Evolutionary conservation across 495 filamentous ascomycete species (phyloP), one percentile per base, ranked within the genome.

Genomic region (Parachaetomium inaequale): DNA sequence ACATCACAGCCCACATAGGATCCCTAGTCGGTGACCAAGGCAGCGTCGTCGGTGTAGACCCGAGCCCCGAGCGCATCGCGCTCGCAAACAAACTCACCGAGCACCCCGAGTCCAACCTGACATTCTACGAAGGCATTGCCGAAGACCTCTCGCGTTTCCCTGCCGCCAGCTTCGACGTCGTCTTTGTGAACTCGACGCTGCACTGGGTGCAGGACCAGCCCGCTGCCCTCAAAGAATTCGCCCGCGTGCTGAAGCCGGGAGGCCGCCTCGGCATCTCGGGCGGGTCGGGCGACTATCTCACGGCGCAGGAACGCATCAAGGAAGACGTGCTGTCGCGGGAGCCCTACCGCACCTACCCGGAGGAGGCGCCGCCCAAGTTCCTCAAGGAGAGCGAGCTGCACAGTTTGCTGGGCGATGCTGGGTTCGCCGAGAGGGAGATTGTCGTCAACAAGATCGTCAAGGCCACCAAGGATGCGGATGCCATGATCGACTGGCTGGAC

Each of bases 131-230:
- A 11, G 49, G 49, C 15, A n/a, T 29, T 11, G 49, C 49, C 17
- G 49, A 51, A 19, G 49, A 51, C 49, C 49, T 51, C 12, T 51
- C 49, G 2, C 25, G 49, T 4, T 51, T 51, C 49, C 12, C 25
- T 26, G 2, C 25, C 28, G 49, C 49, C 15, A 29, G 49, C 28
- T 51, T 51, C 28, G 49, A 51, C 49, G 28, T 25, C 28, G 49
- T 51, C 49, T 51, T 51, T 19, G 49, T 51, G 26, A 51, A 51
- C 49, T 51, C 49, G 19, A 51, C 49, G 12, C 28, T 51, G 4
- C 49, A 51, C 49, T 51, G 49, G 49, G 49, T 51, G 25, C 49
- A 23, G 19, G 49, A 51, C 49, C 49, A 51, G 49, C 49, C 49
- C 4, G 28, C 49, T 3, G 49, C 49, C 6, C 28, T 51, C 11